Conservation (phyloP, 345 rosid species). For the Excoecaria agallocha region DNA sequence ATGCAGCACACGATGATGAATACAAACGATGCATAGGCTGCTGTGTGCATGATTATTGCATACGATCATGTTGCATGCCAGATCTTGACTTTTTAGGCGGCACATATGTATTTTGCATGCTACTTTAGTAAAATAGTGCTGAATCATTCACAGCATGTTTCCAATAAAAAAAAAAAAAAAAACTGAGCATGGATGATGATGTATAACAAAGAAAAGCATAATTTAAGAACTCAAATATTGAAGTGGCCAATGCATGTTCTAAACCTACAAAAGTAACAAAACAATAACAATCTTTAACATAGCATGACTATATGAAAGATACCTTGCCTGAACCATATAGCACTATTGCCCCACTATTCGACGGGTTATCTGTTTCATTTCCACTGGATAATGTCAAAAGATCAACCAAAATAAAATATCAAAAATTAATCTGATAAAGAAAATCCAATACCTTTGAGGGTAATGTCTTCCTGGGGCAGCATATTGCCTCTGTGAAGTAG, state of each 20-base stretch:
- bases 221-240: background rate
- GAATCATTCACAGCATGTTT: background rate
- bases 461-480: constrained; percentile 55
- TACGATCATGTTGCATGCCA: background rate
- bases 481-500: constrained; percentile 47
- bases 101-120: background rate
- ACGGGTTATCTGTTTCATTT: constrained; percentile 47
- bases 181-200: background rate
- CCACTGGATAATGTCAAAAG: background rate
- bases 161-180: background rate
- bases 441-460: constrained; percentile 58
- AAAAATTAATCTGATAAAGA: background rate
- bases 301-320: constrained; percentile 10
- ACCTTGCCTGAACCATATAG: constrained; percentile 47
- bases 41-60: background rate
- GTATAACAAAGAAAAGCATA: background rate
- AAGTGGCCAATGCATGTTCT: background rate
- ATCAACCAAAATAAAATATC: background rate
- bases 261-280: background rate
- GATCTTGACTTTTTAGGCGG: background rate
- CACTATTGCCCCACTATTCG: constrained; percentile 29
- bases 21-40: background rate
- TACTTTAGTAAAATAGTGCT: background rate
- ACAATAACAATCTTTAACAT: constrained; percentile 2
- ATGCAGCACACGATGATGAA: background rate